These are phyloP conservation scores for Adansonia digitata DNA, from an alignment of 345 rosid genomes.

Conservation along the genomic window DNA sequence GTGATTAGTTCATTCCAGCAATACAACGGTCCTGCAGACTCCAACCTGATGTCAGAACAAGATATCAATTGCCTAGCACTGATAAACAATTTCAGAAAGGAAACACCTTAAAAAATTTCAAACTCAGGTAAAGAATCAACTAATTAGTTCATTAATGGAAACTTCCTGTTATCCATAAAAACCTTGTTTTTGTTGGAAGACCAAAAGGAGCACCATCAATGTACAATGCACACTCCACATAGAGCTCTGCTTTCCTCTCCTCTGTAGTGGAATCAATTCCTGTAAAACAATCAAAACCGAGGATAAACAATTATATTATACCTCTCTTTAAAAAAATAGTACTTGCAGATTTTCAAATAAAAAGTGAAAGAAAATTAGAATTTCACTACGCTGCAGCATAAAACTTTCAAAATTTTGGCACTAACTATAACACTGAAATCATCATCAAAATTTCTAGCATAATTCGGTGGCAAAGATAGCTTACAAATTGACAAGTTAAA, in stretches of 20 bases:
- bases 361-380: not conserved
- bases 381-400: not conserved
- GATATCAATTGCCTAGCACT: not conserved
- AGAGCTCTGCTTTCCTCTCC: conserved; percentile 69
- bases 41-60: conserved; percentile 58
- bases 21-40: conserved; percentile 65
- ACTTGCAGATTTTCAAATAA: not conserved
- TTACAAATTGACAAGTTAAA: not conserved
- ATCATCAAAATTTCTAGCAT: not conserved
- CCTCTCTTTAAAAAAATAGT: not conserved
- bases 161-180: not conserved
- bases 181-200: conserved; percentile 91
- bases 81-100: conserved; percentile 9
- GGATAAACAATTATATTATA: not conserved
- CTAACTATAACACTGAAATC: not conserved
- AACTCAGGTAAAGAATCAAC: not conserved
- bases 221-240: conserved; percentile 73
- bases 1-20: conserved; percentile 91
- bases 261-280: conserved; percentile 44
- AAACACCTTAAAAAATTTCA: not conserved
- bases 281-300: conserved; percentile 15
- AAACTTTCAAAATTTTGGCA: not conserved
- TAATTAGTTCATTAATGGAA: not conserved
- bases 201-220: conserved; percentile 93
- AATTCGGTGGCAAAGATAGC: not conserved